phyloP scores from a whole-genome alignment of 176 grass and related monocot species.

The Chrysopogon serrulatus region DNA sequence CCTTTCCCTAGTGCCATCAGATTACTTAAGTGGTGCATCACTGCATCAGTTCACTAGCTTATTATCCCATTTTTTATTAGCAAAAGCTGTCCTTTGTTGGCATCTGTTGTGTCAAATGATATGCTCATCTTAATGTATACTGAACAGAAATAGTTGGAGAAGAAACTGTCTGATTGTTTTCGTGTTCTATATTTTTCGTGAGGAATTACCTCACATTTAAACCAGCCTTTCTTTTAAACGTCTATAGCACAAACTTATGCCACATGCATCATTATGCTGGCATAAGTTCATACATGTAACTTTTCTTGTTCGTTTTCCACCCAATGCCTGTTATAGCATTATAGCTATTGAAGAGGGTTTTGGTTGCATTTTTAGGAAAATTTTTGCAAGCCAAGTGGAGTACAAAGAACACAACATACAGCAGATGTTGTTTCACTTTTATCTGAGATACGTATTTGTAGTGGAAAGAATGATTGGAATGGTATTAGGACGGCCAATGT shows the following conservation, averaged over 20 bases:
- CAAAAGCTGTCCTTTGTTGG: not conserved
- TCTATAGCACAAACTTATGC: constrained; percentile 1
- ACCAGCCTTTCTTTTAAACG: constrained; percentile 3
- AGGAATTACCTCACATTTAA: not conserved
- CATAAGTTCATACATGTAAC: constrained; percentile 12
- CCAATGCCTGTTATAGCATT: constrained; percentile 3
- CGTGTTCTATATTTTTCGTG: not conserved
- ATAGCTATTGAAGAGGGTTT: constrained; percentile 11
- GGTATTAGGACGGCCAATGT: constrained; percentile 93
- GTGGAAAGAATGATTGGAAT: constrained; percentile 97
- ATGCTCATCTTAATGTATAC: not conserved
- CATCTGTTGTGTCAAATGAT: constrained; percentile 4
- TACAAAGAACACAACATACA: constrained; percentile 94
- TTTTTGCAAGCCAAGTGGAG: constrained; percentile 94
- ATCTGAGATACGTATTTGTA: constrained; percentile 97
- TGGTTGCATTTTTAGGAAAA: constrained; percentile 66
- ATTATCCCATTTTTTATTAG: not conserved
- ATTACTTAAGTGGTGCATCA: not conserved
- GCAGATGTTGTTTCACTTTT: constrained; percentile 99
- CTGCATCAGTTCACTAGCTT: not conserved
- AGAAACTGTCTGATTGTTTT: constrained; percentile 2
- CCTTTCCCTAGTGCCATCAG: not conserved
- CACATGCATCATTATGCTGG: not conserved
- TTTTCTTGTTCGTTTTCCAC: constrained; percentile 11
- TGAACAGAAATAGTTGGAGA: not conserved